Conservation (phyloP, 768 basidiomycete genomes). For the Calocybe gangraenosa region DNA sequence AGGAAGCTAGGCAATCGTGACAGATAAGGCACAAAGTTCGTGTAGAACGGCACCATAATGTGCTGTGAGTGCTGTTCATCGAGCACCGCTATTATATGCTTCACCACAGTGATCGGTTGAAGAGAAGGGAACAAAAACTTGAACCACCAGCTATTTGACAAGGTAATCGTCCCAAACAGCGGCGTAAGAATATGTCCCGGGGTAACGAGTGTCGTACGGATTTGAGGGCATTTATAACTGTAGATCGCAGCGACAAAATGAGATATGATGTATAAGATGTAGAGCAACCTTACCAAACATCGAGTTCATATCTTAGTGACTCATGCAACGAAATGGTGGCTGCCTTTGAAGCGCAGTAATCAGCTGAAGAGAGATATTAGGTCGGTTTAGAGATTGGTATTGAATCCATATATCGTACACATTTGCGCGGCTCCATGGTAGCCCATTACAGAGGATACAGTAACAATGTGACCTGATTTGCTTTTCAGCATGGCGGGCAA, state of each 20-base stretch:
- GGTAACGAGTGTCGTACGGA: constrained; percentile 86
- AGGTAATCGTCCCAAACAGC: constrained; percentile 61
- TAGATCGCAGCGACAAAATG: neutral
- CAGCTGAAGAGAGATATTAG: constrained; percentile 42
- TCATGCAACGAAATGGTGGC: constrained; percentile 81
- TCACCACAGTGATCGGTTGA: constrained; percentile 70
- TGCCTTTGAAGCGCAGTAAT: constrained; percentile 92
- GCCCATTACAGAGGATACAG: constrained; percentile 73
- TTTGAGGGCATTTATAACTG: constrained; percentile 66
- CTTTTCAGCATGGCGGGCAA: constrained; percentile 79
- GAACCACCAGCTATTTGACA: constrained; percentile 48
- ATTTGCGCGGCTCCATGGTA: constrained; percentile 69
- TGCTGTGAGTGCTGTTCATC: constrained; percentile 75
- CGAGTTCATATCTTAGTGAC: constrained; percentile 83
- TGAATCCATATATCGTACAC: constrained; percentile 44
- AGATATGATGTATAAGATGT: neutral
- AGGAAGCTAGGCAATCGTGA: constrained; percentile 64
- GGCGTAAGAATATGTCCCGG: constrained; percentile 78
- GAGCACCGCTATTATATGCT: constrained; percentile 75
- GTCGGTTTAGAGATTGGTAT: neutral
- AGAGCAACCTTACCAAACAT: constrained; percentile 50
- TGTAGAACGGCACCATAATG: constrained; percentile 72
- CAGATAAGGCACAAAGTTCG: constrained; percentile 53
- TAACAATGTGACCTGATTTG: constrained; percentile 85
- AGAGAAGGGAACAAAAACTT: constrained; percentile 77